Percentiles rank a stretch among this genome's conserved stretches.
Evolutionary conservation across 805 yeast species (phyloP).

Genomic region (Monosporozyma solicola): DNA sequence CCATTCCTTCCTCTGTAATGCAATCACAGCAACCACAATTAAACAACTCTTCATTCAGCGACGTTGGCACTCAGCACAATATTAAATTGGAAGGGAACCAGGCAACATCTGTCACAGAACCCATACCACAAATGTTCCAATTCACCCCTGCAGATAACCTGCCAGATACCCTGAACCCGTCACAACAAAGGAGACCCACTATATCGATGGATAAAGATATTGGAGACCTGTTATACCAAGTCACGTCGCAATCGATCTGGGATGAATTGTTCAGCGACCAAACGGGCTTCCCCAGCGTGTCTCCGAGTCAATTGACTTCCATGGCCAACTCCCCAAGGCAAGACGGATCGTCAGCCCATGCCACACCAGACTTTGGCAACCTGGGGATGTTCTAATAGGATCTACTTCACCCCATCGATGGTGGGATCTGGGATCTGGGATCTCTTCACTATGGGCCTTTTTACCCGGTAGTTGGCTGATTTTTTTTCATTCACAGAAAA

Average conservation of each 20-base stretch:
- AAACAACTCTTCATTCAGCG: background rate
- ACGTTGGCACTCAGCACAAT: background rate
- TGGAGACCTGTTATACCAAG: conserved; percentile 52
- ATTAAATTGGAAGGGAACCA: background rate
- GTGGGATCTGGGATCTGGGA: background rate
- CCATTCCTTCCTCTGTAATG: background rate
- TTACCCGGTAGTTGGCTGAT: background rate
- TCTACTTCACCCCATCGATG: background rate
- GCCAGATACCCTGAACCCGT: background rate
- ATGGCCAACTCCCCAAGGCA: background rate
- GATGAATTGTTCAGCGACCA: conserved; percentile 31
- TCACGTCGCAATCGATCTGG: conserved; percentile 61
- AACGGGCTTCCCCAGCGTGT: background rate
- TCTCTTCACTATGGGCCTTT: background rate
- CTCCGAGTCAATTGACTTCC: background rate
- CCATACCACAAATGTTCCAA: background rate
- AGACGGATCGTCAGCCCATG: background rate
- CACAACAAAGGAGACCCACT: background rate
- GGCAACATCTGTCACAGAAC: background rate
- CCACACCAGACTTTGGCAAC: background rate
- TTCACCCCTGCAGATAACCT: background rate
- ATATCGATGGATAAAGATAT: conserved; percentile 23
- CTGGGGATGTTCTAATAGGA: background rate
- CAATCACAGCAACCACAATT: background rate
- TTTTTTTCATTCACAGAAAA: background rate